Conservation (phyloP, 2,329 filamentous ascomycete genomes). For the Fusarium bactridioides region DNA sequence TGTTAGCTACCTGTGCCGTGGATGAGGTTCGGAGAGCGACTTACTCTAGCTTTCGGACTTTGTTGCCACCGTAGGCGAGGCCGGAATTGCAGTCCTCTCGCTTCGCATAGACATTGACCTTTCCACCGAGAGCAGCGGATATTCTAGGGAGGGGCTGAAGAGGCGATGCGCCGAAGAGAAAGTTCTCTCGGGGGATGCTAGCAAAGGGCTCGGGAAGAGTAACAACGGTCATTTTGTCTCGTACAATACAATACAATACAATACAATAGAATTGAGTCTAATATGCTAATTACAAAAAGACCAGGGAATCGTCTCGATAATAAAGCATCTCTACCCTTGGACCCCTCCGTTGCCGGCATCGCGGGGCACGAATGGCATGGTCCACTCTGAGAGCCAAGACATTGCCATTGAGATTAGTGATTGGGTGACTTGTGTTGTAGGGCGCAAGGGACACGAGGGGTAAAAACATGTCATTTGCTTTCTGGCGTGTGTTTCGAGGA, state of each 20-base stretch:
- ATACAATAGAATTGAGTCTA: neutral
- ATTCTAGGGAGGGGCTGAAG: slow-evolving; percentile 73
- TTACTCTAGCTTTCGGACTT: slow-evolving; percentile 72
- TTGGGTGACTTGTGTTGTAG: slow-evolving; percentile 19
- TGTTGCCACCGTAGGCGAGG: slow-evolving; percentile 74
- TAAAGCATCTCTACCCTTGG: neutral
- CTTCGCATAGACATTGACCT: slow-evolving; percentile 73
- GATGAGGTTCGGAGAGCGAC: neutral
- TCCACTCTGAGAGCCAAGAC: slow-evolving; percentile 22
- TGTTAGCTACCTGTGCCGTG: neutral
- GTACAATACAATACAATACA: neutral
- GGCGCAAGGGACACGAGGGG: slow-evolving; percentile 36
- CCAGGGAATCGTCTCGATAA: neutral
- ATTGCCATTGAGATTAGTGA: neutral
- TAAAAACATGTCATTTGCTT: slow-evolving; percentile 15
- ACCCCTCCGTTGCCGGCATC: slow-evolving; percentile 29
- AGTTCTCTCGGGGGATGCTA: slow-evolving; percentile 66
- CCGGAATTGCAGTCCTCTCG: slow-evolving; percentile 76
- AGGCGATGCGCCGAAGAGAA: slow-evolving; percentile 73
- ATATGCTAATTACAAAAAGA: too few species aligned
- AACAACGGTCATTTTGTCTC: slow-evolving; percentile 44
- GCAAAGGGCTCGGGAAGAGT: slow-evolving; percentile 68
- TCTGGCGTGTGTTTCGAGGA: neutral
- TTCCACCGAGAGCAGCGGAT: slow-evolving; percentile 65
- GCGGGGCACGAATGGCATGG: slow-evolving; percentile 20